Conservation (phyloP, 345 rosid species). For the Chamaenerion angustifolium region DNA sequence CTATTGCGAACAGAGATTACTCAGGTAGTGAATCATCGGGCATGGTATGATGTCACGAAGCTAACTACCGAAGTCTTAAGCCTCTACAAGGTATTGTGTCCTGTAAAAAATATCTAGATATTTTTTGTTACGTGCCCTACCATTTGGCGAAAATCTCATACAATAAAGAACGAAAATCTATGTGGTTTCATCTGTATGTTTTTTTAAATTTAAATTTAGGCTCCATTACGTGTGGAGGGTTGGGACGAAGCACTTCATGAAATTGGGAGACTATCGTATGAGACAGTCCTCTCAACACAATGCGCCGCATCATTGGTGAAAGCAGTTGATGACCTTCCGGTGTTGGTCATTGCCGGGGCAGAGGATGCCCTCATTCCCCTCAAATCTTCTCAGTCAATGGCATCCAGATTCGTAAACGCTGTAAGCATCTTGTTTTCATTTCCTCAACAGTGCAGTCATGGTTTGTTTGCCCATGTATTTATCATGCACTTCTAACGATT, state of each 20-base stretch:
- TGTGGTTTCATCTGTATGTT: neutral
- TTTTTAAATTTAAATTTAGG: conserved; percentile 36
- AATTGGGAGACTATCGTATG: conserved; percentile 73
- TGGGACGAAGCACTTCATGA: conserved; percentile 98
- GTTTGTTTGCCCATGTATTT: no score
- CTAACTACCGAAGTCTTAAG: conserved; percentile 68
- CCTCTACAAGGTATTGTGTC: conserved; percentile 55
- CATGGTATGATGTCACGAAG: conserved; percentile 87
- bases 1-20: conserved; percentile 77
- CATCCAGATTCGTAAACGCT: conserved; percentile 76
- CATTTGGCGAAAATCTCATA: neutral
- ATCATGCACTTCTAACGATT: no score
- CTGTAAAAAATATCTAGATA: no score
- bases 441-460: no score
- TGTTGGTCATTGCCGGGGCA: conserved; percentile 72
- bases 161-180: neutral
- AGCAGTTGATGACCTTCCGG: conserved; percentile 56
- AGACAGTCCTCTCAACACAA: conserved; percentile 60
- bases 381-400: conserved; percentile 71
- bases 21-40: conserved; percentile 85
- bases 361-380: conserved; percentile 80
- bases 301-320: conserved; percentile 38
- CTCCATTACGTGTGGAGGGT: conserved; percentile 72
- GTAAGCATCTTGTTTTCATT: conserved; percentile 31
- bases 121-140: no score